Base-by-base conservation (phyloP, 208 protist species). In the Wallacemonas collosoma region DNA sequence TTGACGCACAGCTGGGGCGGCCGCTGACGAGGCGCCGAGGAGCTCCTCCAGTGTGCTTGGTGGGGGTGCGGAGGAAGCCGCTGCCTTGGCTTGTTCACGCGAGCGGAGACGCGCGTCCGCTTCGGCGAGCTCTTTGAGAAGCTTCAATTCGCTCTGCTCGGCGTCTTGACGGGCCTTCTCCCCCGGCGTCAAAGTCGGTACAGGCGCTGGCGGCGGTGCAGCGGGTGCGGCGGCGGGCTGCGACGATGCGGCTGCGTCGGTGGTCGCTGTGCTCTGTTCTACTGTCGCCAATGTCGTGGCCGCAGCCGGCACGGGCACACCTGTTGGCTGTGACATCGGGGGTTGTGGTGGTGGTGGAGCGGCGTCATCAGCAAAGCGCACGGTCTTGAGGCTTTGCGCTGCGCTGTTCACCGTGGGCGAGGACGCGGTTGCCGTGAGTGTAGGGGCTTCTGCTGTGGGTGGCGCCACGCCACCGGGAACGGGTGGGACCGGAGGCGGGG, bases 111-210 rank as follows among this genome's bases (percentile, higher is more conserved):
- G 60, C 45, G 53, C 41, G 60, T 76, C 62, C 35, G 60, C 40
- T 54, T 15, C 60, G 47, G 54, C 71, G 55, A 69, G 50, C 26
- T 73, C 62, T 3, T 60, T 61, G 7, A 80, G 55, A 26, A 75
- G 43, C 45, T 75, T 64, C 47, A 73, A 68, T 56, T 75, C 69
- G 40, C 57, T 65, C 64, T 14, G 14, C 26, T 71, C 62, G 3
- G 44, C 65, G n/a, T 54, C 58, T 2, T 38, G 63, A 3, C 47
- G 60, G 15, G 62, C 40, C 55, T 63, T 58, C 56, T 79, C 62
- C 39, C 66, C 69, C 6, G n/a, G 39, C 4, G 48, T 40, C 50
- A 54, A 17, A 43, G 17, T 38, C 12, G 56, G 43, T 36, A 5
- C 17, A 8, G 12, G 8, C 12, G 47, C 12, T 12, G 48, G 68